phyloP scores from a whole-genome alignment of 192 early-diverging fungal genomes.

The Backusella liffmaniae region DNA sequence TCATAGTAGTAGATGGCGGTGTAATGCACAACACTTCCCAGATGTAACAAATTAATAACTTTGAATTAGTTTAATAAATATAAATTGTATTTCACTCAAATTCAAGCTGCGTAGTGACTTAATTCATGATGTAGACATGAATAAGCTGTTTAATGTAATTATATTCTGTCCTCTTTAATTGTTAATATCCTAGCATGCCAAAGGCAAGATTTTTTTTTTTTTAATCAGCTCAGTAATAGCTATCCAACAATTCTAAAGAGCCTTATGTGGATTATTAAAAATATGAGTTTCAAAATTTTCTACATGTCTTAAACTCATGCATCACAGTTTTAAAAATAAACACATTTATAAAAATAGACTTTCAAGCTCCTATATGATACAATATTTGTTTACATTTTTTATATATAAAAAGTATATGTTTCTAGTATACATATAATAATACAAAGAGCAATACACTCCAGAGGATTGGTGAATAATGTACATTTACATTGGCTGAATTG shows the following conservation, averaged over 20 bases:
- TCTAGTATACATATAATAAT: background rate
- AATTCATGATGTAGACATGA: background rate
- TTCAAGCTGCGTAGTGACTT: background rate
- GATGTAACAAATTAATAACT: slow-evolving; percentile 8
- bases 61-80: background rate
- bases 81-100: background rate
- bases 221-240: no score
- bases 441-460: background rate
- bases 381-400: background rate
- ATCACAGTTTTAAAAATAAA: background rate
- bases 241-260: no score
- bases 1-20: slow-evolving; percentile 34
- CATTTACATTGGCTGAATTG: background rate
- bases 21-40: slow-evolving; percentile 14
- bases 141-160: background rate
- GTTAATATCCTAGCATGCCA: no score
- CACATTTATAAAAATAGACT: background rate
- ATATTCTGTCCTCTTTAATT: background rate
- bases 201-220: no score
- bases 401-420: background rate
- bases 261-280: background rate
- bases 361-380: background rate
- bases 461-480: background rate
- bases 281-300: background rate
- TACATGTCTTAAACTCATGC: background rate